Evolutionary conservation across 441 rosid species (phyloP), one percentile per base, ranked within the genome.

Genomic region (Gossypium davidsonii): DNA sequence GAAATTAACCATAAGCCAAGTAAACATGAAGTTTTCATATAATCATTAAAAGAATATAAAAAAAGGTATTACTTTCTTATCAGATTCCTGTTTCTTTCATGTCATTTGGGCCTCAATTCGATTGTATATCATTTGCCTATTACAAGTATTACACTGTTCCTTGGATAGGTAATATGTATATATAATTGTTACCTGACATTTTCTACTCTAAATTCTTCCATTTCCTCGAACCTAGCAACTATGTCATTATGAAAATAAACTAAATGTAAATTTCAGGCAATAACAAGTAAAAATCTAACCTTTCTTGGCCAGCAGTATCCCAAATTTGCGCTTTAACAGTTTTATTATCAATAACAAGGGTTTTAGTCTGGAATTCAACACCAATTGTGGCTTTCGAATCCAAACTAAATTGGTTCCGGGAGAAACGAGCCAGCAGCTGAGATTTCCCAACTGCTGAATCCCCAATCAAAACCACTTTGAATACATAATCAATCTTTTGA

Each of bases 401-500:
- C 53, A 79, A 73, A 48, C 78, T 83, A 76, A 83, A 83, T 76
- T 83, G 83, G 57, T 83, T 83, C 64, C 86, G 72, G 3, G 86
- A 70, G 39, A 83, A 83, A 57, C 86, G 83, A 1, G 86, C 80
- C 21, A 83, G 81, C 25, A 83, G 84, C 81, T 81, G 84, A 11
- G 86, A 83, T 74, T 83, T 83, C 14, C 86, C 86, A 37, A 83
- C 86, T 1, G 86, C 84, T 1, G 86, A 83, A 63, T 83, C 86
- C 7, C 83, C 86, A 44, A 83, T 83, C 78, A 83, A 73, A 6
- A 83, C 86, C 23, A 79, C 79, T 75, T 83, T 83, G 75, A 88
- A 88, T 51, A 88, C 91, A 59, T 88, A 88, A 81, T 88, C 91
- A 77, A 88, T 81, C 84, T 88, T 88, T 66, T 83, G 87, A 72